Conservation (phyloP, 139 green algal species). For the Micractinium conductrix region DNA sequence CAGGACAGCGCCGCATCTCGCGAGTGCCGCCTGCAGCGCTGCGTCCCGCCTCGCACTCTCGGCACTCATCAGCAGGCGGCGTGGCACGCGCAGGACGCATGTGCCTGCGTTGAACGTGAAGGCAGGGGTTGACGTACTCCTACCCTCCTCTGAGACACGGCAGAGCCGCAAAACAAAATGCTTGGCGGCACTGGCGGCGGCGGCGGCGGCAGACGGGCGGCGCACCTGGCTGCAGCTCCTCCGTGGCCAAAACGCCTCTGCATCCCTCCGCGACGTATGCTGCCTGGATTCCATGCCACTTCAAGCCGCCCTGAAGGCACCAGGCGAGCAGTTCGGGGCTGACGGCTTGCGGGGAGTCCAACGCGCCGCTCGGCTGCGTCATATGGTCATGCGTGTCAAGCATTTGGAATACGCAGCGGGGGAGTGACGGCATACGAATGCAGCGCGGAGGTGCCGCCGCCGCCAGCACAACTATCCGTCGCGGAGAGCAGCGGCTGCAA, state of each 20-base stretch:
- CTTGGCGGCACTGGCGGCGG: background rate
- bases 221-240: slow-evolving; percentile 43
- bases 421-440: background rate
- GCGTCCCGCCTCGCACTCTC: slow-evolving; percentile 44
- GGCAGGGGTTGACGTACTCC: background rate
- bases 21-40: background rate
- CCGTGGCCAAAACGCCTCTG: slow-evolving; percentile 63
- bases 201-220: background rate
- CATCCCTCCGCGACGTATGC: slow-evolving; percentile 58
- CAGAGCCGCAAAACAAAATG: background rate
- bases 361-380: no score
- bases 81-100: slow-evolving; percentile 58
- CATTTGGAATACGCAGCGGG: no score
- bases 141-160: background rate
- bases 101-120: slow-evolving; percentile 13
- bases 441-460: background rate
- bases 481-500: no score
- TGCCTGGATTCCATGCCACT: slow-evolving; percentile 22
- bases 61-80: slow-evolving; percentile 55
- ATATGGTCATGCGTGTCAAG: no score
- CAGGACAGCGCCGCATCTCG: background rate
- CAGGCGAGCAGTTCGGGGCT: slow-evolving; percentile 44
- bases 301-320: slow-evolving; percentile 47
- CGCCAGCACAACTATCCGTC: no score
- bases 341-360: no score